A percentile compares a stretch with the other conserved stretches of the same genome.
phyloP scores from a whole-genome alignment of 2,329 filamentous ascomycete species.

The Trichoderma brevicompactum region DNA sequence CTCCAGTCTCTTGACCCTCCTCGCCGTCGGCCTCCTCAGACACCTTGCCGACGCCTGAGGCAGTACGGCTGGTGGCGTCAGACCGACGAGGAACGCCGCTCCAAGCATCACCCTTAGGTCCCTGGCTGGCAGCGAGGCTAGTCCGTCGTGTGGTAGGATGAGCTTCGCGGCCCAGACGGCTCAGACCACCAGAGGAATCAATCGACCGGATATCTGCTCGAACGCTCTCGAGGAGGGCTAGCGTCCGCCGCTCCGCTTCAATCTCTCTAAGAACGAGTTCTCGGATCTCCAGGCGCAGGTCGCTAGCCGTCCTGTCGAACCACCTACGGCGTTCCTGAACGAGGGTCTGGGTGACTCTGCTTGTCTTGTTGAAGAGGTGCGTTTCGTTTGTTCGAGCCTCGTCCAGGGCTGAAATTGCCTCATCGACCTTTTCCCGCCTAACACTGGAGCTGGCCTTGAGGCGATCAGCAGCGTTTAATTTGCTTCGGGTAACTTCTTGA shows the following conservation, averaged over 20 bases:
- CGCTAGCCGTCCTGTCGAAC: conserved; percentile 85
- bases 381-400: conserved; percentile 83
- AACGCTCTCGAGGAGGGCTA: conserved; percentile 91
- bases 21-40: conserved; percentile 64
- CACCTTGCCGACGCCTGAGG: conserved; percentile 67
- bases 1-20: conserved; percentile 46
- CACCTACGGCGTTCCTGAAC: conserved; percentile 87
- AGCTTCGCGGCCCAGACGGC: conserved; percentile 83
- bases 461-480: conserved; percentile 83
- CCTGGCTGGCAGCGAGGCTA: conserved; percentile 84
- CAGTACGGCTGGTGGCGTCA: conserved; percentile 75
- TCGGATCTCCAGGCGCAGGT: conserved; percentile 79
- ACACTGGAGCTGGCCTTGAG: conserved; percentile 87
- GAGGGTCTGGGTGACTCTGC: conserved; percentile 86
- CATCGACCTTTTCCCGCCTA: conserved; percentile 92
- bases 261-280: conserved; percentile 96
- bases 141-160: conserved; percentile 76
- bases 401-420: conserved; percentile 88
- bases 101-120: conserved; percentile 98
- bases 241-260: conserved; percentile 87
- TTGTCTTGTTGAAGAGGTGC: conserved; percentile 82
- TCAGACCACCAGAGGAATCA: conserved; percentile 87
- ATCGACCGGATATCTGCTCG: conserved; percentile 92
- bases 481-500: conserved; percentile 81
- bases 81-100: conserved; percentile 86